Evolutionary conservation across 2,329 filamentous ascomycete genomes (phyloP), one percentile per base, ranked within the genome.

Genomic region (Leptographium lundbergii): DNA sequence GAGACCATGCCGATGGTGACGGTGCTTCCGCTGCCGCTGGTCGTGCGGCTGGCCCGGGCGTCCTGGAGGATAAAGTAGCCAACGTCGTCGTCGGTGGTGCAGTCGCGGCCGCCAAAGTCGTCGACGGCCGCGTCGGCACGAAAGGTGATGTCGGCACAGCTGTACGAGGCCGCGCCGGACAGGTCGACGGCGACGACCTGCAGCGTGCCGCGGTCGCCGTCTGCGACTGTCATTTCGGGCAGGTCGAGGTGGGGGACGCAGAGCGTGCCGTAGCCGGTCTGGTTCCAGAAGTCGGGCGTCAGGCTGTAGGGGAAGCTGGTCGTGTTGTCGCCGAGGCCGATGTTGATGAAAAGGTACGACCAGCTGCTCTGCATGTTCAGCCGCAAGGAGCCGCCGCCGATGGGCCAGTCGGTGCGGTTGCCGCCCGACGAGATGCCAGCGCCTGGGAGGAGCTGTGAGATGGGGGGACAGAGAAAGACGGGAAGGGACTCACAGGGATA

Each of bases 61-160:
- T 69, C 66, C 63, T 66, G 66, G 62, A 77, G 64, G 13, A 59
- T 58, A 50, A 60, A 61, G 34, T 69, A 66, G 25, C 73, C 74
- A 52, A 88, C 73, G 39, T 78, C 80, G 11, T 77, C 81, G 63
- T 75, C 77, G 64, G 82, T 87, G 63, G 71, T 73, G 77, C 86
- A 89, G 60, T 77, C 71, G 48, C 73, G 71, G 25, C 69, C 72
- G 29, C 72, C 67, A 19, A 78, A 73, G 10, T 73, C 69, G 22
- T n/a, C n/a, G n/a, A n/a, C n/a, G n/a, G 76, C 73, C 5, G 80
- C 75, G 13, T 73, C 72, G 57, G 74, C 72, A 36, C 77, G 79
- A 73, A 91, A 85, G 29, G 81, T 84, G 64, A 91, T 81, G 66
- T 91, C 87, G 67, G 87, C 85, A 70, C 88, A 91, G 71, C 85